Evolutionary conservation across 2,329 filamentous ascomycete genomes (phyloP).

Genomic region (Orbilia quercus): DNA sequence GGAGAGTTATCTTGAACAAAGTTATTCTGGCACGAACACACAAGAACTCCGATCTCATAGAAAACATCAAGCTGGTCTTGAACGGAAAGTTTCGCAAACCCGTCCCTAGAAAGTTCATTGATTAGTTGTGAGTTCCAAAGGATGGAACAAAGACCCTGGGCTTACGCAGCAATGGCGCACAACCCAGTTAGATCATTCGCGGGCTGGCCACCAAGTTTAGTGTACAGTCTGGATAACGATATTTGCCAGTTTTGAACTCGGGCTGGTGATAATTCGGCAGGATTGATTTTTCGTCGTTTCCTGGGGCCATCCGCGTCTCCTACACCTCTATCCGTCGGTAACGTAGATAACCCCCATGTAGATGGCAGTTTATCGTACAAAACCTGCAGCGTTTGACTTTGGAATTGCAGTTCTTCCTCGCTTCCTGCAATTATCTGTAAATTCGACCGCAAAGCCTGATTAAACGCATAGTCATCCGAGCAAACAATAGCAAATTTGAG

Average conservation of each 20-base stretch:
- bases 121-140: background rate
- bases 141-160: too few species aligned
- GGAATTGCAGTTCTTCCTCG: constrained; percentile 42
- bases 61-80: constrained; percentile 42
- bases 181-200: constrained; percentile 25
- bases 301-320: constrained; percentile 32
- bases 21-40: background rate
- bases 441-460: constrained; percentile 41
- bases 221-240: constrained; percentile 40
- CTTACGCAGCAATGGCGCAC: constrained; percentile 44
- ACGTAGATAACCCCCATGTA: background rate
- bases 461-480: constrained; percentile 49
- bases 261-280: background rate
- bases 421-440: constrained; percentile 27
- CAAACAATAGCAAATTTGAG: constrained; percentile 48
- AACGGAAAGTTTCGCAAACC: constrained; percentile 49
- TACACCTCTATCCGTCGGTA: background rate
- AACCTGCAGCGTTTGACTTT: constrained; percentile 36
- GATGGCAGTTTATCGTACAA: constrained; percentile 25
- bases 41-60: constrained; percentile 24
- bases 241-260: background rate
- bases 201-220: constrained; percentile 34
- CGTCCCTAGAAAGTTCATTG: constrained; percentile 18
- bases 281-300: constrained; percentile 41
- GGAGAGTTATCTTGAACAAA: background rate